phyloP scores from a whole-genome alignment of 805 yeast species.

The Wickerhamomyces silvicola region DNA sequence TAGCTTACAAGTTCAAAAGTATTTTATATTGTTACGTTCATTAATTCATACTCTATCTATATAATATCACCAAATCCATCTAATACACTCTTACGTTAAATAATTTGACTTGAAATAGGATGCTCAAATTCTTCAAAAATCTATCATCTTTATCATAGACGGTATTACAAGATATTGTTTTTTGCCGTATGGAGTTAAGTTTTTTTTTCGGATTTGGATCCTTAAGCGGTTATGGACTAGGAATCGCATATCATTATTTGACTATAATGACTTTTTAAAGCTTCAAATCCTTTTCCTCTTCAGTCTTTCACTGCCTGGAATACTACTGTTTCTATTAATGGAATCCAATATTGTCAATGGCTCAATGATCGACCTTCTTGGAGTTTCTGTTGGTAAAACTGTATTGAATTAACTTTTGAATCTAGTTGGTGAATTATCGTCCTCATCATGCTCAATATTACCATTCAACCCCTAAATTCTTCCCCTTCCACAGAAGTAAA shows the following conservation, averaged over 20 bases:
- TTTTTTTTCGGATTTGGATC: neutral
- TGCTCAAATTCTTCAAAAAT: too few species aligned
- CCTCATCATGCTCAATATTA: constrained; percentile 6
- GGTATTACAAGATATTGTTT: too few species aligned
- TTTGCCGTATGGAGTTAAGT: neutral
- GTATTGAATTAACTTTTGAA: constrained; percentile 1
- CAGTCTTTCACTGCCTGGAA: constrained; percentile 33
- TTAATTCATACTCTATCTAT: too few species aligned
- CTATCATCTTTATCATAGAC: too few species aligned
- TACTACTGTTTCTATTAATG: constrained; percentile 12
- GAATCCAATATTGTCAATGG: neutral
- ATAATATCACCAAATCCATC: too few species aligned
- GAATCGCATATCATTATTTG: constrained; percentile 29
- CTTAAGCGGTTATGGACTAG: constrained; percentile 25
- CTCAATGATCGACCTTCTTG: constrained; percentile 11
- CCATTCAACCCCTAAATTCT: constrained; percentile 5
- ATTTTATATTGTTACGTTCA: too few species aligned
- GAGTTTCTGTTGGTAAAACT: constrained; percentile 19
- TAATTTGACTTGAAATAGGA: too few species aligned
- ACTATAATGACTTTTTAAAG: constrained; percentile 28
- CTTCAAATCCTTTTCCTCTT: constrained; percentile 29
- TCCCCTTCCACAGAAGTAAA: constrained; percentile 28
- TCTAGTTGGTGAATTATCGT: constrained; percentile 20
- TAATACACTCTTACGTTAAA: too few species aligned
- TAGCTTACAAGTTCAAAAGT: too few species aligned